Evolutionary conservation across 139 green algal species (phyloP).

Genomic region (Helicosporidium sp.): DNA sequence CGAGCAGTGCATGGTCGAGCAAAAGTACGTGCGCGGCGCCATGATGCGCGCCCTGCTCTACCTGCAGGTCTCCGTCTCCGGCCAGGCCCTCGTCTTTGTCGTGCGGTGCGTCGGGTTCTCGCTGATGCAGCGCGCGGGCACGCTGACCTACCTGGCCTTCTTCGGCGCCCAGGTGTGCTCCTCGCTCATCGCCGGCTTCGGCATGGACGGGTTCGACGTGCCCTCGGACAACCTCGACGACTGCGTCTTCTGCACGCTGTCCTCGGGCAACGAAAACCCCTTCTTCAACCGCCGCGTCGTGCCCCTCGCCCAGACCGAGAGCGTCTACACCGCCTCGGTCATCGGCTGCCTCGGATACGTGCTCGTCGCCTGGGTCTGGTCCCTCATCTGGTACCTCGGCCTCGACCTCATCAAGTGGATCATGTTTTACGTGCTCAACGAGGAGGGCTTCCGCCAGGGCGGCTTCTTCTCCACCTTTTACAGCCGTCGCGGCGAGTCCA

Average conservation of each 20-base stretch:
- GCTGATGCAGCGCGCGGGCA: slow-evolving; percentile 27
- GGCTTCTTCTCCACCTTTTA: slow-evolving; percentile 9
- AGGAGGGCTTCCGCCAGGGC: slow-evolving; percentile 44
- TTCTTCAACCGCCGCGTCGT: slow-evolving; percentile 29
- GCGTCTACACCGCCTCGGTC: slow-evolving; percentile 29
- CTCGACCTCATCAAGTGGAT: slow-evolving; percentile 57
- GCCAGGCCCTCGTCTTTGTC: slow-evolving; percentile 64
- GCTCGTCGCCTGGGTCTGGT: slow-evolving; percentile 60
- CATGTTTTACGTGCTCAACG: slow-evolving; percentile 46
- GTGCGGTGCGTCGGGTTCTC: slow-evolving; percentile 41
- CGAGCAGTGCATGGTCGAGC: slow-evolving; percentile 51
- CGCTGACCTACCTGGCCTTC: slow-evolving; percentile 55
- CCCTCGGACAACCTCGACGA: slow-evolving; percentile 19
- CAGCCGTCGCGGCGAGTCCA: slow-evolving; percentile 8
- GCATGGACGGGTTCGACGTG: slow-evolving; percentile 43
- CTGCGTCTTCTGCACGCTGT: slow-evolving; percentile 34
- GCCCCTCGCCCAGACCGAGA: slow-evolving; percentile 37
- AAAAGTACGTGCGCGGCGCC: slow-evolving; percentile 44
- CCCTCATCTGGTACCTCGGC: slow-evolving; percentile 48
- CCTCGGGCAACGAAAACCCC: slow-evolving; percentile 13
- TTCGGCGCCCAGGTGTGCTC: slow-evolving; percentile 40
- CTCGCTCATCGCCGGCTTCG: slow-evolving; percentile 43
- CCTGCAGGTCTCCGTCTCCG: slow-evolving; percentile 43
- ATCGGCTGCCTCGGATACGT: slow-evolving; percentile 57
- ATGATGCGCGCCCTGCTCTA: slow-evolving; percentile 54